Base-by-base conservation (phyloP, 331 rosid genomes). In the Quercus phellos region DNA sequence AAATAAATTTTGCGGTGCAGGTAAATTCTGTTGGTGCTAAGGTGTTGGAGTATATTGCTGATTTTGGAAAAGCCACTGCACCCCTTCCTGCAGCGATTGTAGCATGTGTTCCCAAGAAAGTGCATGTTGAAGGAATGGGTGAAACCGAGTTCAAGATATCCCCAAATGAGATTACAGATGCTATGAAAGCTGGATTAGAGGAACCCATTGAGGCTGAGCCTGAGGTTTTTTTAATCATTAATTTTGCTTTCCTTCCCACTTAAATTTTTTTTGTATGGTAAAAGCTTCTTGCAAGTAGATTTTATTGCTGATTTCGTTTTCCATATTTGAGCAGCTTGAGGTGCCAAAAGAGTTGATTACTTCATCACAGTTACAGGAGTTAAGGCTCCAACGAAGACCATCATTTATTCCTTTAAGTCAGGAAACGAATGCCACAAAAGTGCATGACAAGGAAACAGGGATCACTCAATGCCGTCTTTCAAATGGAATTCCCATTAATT, bases 41-140 rank as follows among this genome's bases (percentile, higher is more conserved):
- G 84, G 94, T 94, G 75, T 85, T 94, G 42, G 97, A 94, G 83
- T 94, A 88, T 78, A 89, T 92, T 61, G 92, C 98, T 82, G 97
- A 88, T 84, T 94, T 87, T 86, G 99, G 97, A 72, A 87, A 90
- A 83, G 94, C 97, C 74, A 84, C 94, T 34, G 89, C 99, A 78
- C 98, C 98, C 22, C 85, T 90, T 86, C 97, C 97, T 78, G 99
- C 99, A 51, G 99, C 99, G 64, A 89, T 95, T 88, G 93, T 95
- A 83, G 97, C 99, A 30, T 95, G 99, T 83, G 98, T 95, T 83
- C 99, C 99, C 3, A 93, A 68, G 84, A 92, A 82, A 78, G 92
- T 91, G 72, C 98, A 95, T 79, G 77, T 90, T 32, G 99, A 95
- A 67, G 99, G 83, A 76, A 77, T 72, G 19, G 94, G 94, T 83